A percentile compares a stretch with the other conserved stretches of the same genome.
These are phyloP conservation scores for Amorphotheca resinae DNA, from an alignment of 495 filamentous ascomycete genomes.

Conservation along the genomic window DNA sequence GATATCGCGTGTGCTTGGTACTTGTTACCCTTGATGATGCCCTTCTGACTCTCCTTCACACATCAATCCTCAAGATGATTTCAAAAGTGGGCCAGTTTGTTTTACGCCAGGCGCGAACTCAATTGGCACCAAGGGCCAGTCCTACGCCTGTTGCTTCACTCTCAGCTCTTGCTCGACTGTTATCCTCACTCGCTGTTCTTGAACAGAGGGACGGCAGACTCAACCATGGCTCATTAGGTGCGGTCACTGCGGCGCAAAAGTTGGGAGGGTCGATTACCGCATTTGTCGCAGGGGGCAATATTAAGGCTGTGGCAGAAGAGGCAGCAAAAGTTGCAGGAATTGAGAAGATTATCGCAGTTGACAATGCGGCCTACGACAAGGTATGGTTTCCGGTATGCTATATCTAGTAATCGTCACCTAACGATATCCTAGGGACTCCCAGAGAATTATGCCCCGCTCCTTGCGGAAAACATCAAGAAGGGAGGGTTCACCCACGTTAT, in stretches of 20 bases:
- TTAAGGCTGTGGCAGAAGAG: conserved; percentile 71
- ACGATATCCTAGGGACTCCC: conserved; percentile 54
- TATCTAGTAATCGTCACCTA: conserved; percentile 1
- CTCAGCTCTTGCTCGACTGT: conserved; percentile 50
- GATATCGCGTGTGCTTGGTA: too few relatives aligned
- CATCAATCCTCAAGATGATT: conserved; percentile 17
- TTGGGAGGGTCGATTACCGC: conserved; percentile 76
- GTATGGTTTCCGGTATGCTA: conserved; percentile 20
- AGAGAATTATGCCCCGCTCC: conserved; percentile 87
- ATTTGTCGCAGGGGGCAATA: conserved; percentile 74
- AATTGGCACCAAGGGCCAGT: conserved; percentile 12
- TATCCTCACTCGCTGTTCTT: conserved; percentile 82
- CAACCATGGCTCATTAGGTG: conserved; percentile 67
- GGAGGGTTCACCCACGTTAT: conserved; percentile 85
- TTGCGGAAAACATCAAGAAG: conserved; percentile 93
- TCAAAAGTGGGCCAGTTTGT: conserved; percentile 30
- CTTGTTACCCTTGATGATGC: too few relatives aligned
- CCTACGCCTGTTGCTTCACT: conserved; percentile 15
- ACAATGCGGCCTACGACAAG: conserved; percentile 87
- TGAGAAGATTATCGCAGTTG: conserved; percentile 79
- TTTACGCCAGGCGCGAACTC: conserved; percentile 35
- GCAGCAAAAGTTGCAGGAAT: conserved; percentile 81
- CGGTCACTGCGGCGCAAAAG: conserved; percentile 76
- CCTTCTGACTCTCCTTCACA: background rate
- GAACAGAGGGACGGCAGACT: conserved; percentile 90